Evolutionary conservation across 2,329 filamentous ascomycete genomes (phyloP), one percentile per base, ranked within the genome.

Genomic region (Verticillium albo-atrum): DNA sequence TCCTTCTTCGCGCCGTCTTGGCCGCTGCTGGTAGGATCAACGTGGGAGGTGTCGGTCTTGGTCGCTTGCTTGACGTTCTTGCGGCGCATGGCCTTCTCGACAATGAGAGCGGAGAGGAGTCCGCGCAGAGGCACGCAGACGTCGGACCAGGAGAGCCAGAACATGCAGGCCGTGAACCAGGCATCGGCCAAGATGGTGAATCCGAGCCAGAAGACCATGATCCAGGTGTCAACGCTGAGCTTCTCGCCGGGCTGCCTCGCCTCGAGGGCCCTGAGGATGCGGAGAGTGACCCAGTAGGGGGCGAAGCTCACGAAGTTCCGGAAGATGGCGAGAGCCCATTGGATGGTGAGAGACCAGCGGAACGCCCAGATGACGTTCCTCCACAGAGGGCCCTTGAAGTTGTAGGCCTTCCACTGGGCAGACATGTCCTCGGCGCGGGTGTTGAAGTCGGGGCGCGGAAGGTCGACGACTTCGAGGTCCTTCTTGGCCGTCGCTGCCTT

Each of bases 61-160:
- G 77, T 78, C 4, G 83, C 79, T 12, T 84, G 82, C 69, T 92
- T 91, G 47, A 90, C 84, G 70, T 93, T 90, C 70, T 94, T 94
- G 55, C 88, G 83, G 51, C 88, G 82, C 79, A 92, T 85, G 0
- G 89, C 84, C 71, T 95, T 95, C 61, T 88, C 83, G 66, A 93
- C 94, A 17, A 94, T 83, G 7, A 92, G 78, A 1, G 89, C 82
- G 2, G 88, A 86, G 2, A 95, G 75, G 66, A 92, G 87, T 28
- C 86, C 82, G 56, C 89, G 85, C 17, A 93, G 76, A 0, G 89
- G 88, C 26, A 91, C 79, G 53, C 81, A 80, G 12, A 93, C 70
- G 56, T 85, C 81, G 1, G 82, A 80, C 71, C 82, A 87, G 0
- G 84, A 84, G 54, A 88, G 75, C 87, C 88, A 92, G 66, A 83